Base-by-base conservation (phyloP, 352 stramenopile genomes). In the Globisporangium cystogenes region DNA sequence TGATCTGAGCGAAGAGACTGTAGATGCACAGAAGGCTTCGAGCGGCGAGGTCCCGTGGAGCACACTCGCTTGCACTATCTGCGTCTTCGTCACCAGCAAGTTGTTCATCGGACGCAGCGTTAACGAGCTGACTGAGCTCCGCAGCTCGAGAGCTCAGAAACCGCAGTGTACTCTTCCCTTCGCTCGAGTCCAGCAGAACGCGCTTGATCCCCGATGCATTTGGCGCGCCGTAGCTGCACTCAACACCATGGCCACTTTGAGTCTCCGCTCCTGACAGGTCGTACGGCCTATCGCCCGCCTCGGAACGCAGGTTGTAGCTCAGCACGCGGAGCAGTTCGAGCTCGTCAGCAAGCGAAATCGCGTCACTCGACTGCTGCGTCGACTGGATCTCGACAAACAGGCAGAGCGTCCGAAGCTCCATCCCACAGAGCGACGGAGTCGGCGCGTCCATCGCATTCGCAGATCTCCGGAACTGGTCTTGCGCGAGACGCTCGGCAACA, bases 381-480 rank as follows among this genome's bases (percentile, higher is more conserved):
- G 57, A 76, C 8, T 77, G 54, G 18, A 62, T 60, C 60, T 77
- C 66, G 39, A 91, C 84, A 16, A 70, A 60, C 12, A 81, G 55
- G 42, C 73, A 83, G 16, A 77, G 46, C 7, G 76, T 67, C n/a
- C 54, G 55, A n/a, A 85, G 65, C 52, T 74, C 68, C 26, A 89
- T 40, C 6, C 74, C 70, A 50, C 71, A 70, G n/a, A 91, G 54
- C 29, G 74, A 82, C 18, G 69, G 64, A 24, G 57, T 50, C 16
- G 64, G 62, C 1, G 64, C 46, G 23, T 74, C 68, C 26, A 53
- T 64, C 48, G 66, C 60, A 14, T 68, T 64, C 48, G 66, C 60
- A 14, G 67, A 51, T 43, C 61, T 62, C 27, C 57, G 59, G 42
- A 72, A 37, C 27, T 72, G 31, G 11, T 64, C 74, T 14, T 60